phyloP scores from a whole-genome alignment of 345 rosid species.

The Acer campestre region DNA sequence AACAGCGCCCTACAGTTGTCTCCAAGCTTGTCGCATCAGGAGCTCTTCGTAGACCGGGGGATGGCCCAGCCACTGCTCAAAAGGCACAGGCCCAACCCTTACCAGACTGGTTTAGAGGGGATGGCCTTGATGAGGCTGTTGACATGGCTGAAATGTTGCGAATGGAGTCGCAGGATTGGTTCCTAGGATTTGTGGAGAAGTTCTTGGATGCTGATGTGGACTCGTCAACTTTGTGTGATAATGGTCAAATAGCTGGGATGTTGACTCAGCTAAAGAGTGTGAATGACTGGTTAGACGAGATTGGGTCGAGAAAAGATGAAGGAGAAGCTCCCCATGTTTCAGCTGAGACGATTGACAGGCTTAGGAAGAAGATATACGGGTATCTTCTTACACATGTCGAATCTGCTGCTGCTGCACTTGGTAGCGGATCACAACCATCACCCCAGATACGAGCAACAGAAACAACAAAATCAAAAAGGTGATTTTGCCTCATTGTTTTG shows the following conservation, averaged over 20 bases:
- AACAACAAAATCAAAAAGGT: slow-evolving; percentile 58
- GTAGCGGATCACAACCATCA: slow-evolving; percentile 60
- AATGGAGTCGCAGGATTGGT: slow-evolving; percentile 90
- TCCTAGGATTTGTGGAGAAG: slow-evolving; percentile 81
- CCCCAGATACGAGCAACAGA: slow-evolving; percentile 38
- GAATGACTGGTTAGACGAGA: slow-evolving; percentile 89
- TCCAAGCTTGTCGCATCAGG: slow-evolving; percentile 81
- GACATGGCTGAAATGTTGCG: slow-evolving; percentile 76
- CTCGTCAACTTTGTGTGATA: slow-evolving; percentile 61
- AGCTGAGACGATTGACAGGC: slow-evolving; percentile 62
- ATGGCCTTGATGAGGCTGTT: slow-evolving; percentile 63
- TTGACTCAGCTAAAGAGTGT: slow-evolving; percentile 91
- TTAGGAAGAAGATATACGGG: slow-evolving; percentile 87
- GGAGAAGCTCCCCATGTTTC: slow-evolving; percentile 53
- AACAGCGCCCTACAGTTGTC: slow-evolving; percentile 48
- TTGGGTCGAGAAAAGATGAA: slow-evolving; percentile 59
- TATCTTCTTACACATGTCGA: slow-evolving; percentile 91
- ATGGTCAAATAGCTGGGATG: slow-evolving; percentile 90
- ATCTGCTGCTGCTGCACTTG: slow-evolving; percentile 93
- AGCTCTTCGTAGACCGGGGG: slow-evolving; percentile 59
- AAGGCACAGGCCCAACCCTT: slow-evolving; percentile 54
- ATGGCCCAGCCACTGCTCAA: slow-evolving; percentile 40
- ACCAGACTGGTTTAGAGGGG: slow-evolving; percentile 76
- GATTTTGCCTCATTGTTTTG: slow-evolving; percentile 10
- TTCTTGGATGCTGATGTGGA: slow-evolving; percentile 83